Evolutionary conservation across 768 basidiomycete genomes (phyloP), one percentile per base, ranked within the genome.

Genomic region (Hygrocybe punicea): DNA sequence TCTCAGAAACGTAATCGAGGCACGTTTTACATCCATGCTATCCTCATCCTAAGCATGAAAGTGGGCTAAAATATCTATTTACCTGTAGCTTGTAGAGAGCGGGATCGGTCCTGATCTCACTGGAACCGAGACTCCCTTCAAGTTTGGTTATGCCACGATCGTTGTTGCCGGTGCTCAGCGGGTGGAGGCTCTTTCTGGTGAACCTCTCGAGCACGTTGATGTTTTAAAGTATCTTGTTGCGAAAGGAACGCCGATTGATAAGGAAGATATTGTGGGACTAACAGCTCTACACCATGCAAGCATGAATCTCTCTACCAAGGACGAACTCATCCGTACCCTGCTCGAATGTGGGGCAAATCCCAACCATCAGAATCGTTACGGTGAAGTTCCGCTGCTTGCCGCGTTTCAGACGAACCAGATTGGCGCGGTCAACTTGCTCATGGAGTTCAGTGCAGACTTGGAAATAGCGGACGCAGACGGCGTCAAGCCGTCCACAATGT

Each of bases 281-380:
- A 83, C 80, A 1, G 78, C 84, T 1, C 72, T 84, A 4, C 75
- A 79, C 47, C 81, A 83, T 62, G 69, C 72, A 0, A 74, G 75
- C 7, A 72, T 72, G 5, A 67, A 69, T 0, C 61, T 63, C 0
- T 17, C 46, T 1, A 64, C 68, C 0, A 61, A 69, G 24, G 44
- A 66, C 7, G 68, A 72, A 10, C 63, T 82, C 17, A 66, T 69
- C 0, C 73, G 73, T 13, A 58, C 69, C 14, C 67, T 85, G 21
- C 57, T 84, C n/a, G 66, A 73, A 54, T 65, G 69, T 11, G 80
- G 79, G 2, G 83, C 81, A 4, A 71, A 83, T 57, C 73, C 78
- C 7, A 76, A 85, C 60, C 69, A 72, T 6, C 80, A 73, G 58
- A 79, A 79, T 50, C 74, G 75, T 13, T 81, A 78, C 54, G 82